Conservation (phyloP, 1,284 basidiomycete genomes). For the Melampsora americana region DNA sequence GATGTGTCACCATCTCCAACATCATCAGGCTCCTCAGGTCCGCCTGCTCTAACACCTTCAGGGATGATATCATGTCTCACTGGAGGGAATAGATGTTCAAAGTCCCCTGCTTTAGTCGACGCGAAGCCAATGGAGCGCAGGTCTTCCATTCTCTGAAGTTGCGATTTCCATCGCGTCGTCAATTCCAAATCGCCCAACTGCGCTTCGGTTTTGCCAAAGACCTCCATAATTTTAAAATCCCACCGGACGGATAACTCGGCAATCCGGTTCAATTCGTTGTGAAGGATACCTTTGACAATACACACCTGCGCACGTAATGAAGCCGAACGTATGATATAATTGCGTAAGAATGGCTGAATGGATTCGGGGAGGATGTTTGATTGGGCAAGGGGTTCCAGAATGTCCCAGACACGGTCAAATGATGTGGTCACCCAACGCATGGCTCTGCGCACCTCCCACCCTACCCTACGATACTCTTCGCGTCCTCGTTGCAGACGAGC, state of each 20-base stretch:
- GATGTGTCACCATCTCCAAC: too few species aligned
- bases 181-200: neutral
- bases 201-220: neutral
- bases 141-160: neutral
- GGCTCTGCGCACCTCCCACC: conserved; percentile 7
- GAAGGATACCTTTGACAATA: conserved; percentile 5
- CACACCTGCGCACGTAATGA: neutral
- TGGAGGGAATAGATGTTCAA: too few species aligned
- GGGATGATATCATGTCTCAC: too few species aligned
- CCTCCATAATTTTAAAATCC: neutral
- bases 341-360: neutral
- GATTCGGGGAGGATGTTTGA: neutral
- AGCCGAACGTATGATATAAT: neutral
- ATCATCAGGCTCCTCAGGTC: too few species aligned
- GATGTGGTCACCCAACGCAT: neutral
- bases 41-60: too few species aligned
- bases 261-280: conserved; percentile 11
- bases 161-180: neutral
- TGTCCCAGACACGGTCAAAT: neutral
- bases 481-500: neutral
- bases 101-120: too few species aligned
- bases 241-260: neutral
- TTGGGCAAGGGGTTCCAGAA: neutral
- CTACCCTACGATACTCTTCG: conserved; percentile 2
- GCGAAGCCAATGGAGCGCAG: too few species aligned